Evolutionary conservation across 2,329 filamentous ascomycete species (phyloP).

Genomic region (Dactylellina parvicollis): DNA sequence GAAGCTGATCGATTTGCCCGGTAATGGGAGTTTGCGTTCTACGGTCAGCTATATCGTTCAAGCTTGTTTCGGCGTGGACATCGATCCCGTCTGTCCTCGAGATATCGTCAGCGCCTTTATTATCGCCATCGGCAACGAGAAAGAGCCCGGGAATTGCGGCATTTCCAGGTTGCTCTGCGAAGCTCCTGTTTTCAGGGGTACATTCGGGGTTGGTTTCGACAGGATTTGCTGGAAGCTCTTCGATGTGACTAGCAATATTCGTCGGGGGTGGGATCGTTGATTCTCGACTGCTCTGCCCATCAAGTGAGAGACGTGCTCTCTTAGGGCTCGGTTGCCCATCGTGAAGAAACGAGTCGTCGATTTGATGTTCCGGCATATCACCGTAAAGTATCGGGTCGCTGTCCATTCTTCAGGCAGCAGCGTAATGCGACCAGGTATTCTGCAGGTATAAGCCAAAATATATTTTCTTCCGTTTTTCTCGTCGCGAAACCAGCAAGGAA

Average conservation of each 20-base stretch:
- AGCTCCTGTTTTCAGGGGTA: neutral
- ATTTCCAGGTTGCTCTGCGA: neutral
- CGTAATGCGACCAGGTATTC: neutral
- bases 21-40: neutral
- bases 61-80: neutral
- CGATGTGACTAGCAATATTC: neutral
- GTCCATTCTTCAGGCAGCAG: conserved; percentile 8
- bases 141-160: conserved; percentile 37
- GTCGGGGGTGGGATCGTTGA: neutral
- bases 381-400: conserved; percentile 45
- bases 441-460: too few relatives aligned
- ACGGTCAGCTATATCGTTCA: neutral
- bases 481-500: too few relatives aligned
- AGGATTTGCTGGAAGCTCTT: neutral
- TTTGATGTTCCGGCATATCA: conserved; percentile 20
- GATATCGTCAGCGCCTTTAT: neutral
- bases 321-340: conserved; percentile 38
- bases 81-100: neutral
- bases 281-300: neutral
- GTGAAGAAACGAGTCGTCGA: neutral
- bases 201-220: neutral
- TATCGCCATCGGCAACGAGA: conserved; percentile 17
- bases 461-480: too few relatives aligned
- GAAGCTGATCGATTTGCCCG: neutral
- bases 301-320: conserved; percentile 38